Percentiles rank a stretch among this genome's conserved stretches.
Evolutionary conservation across 2,329 filamentous ascomycete genomes (phyloP).

Genomic region (Verticillium dahliae): DNA sequence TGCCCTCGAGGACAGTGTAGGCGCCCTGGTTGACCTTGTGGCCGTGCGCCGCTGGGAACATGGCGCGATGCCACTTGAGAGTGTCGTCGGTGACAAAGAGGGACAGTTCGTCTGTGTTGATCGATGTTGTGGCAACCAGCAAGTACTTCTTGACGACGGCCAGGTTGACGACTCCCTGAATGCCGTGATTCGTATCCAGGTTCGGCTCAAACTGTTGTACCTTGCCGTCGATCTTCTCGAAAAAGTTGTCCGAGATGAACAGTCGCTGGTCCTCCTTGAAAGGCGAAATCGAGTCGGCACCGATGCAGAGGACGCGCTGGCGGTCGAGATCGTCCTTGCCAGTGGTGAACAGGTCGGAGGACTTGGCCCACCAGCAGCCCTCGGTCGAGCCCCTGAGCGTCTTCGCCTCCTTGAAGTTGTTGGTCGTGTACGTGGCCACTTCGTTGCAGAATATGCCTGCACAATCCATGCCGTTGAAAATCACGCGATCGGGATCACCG

Average conservation of each 20-base stretch:
- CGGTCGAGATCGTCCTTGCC: slow-evolving; percentile 59
- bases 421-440: slow-evolving; percentile 66
- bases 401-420: slow-evolving; percentile 72
- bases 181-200: slow-evolving; percentile 65
- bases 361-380: slow-evolving; percentile 84
- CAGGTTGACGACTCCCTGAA: slow-evolving; percentile 74
- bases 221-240: slow-evolving; percentile 43
- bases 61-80: slow-evolving; percentile 79
- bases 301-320: slow-evolving; percentile 73
- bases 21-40: slow-evolving; percentile 66
- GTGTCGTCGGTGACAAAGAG: slow-evolving; percentile 85
- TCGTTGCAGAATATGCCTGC: slow-evolving; percentile 57
- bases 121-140: slow-evolving; percentile 73
- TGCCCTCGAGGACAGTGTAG: slow-evolving; percentile 92
- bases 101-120: slow-evolving; percentile 81
- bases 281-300: slow-evolving; percentile 64
- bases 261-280: slow-evolving; percentile 71
- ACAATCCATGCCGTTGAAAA: slow-evolving; percentile 74
- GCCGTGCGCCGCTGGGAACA: slow-evolving; percentile 77
- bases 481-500: slow-evolving; percentile 72
- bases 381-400: slow-evolving; percentile 61
- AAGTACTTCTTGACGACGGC: slow-evolving; percentile 82
- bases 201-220: slow-evolving; percentile 67
- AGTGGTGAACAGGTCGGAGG: slow-evolving; percentile 64
- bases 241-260: slow-evolving; percentile 77